Base-by-base conservation (phyloP, 495 filamentous ascomycete species). In the Polyplosphaeria fusca region DNA sequence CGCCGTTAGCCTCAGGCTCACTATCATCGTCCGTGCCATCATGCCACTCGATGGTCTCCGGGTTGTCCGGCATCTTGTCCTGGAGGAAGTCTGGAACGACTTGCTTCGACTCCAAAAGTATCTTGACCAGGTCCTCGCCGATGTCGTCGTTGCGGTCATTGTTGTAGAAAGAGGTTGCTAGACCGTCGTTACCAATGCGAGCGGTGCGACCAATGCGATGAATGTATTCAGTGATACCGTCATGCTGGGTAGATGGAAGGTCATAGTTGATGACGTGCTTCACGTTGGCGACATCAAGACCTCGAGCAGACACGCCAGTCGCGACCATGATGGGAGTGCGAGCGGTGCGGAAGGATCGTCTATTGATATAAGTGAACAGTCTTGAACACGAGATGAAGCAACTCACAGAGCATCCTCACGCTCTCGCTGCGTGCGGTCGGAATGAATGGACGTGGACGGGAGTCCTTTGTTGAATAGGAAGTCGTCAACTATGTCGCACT, bases 121-220 rank as follows among this genome's bases (percentile, higher is more conserved):
- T 79, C 66, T 89, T 90, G 23, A 86, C 85, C 3, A 96, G 73
- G 1, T 83, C 80, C 1, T 74, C 67, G 0, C 81, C 91, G 23
- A 97, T 70, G 5, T 84, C 80, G 43, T 79, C 75, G 55, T 97
- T 86, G 0, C 75, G 69, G 0, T 83, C 79, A 63, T 83, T 89
- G n/a, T n/a, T n/a, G 76, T 86, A 96, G 73, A 98, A 96, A 0
- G 91, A 92, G 0, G 88, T 90, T 0, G 93, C 91, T 13, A 90
- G 71, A 16, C 93, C 93, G 42, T 79, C 77, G 45, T 96, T 87
- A 4, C 93, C 93, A 67, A 96, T 96, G 47, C 93, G 88, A 42
- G 87, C 93, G 59, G 93, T 98, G 52, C 93, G 91, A 44, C 93
- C 92, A 69, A 97, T 98, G 32, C 93, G 88, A 64, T 98, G 93